phyloP scores from a whole-genome alignment of 2,329 filamentous ascomycete species.

The Mollisiaceae sp. region DNA sequence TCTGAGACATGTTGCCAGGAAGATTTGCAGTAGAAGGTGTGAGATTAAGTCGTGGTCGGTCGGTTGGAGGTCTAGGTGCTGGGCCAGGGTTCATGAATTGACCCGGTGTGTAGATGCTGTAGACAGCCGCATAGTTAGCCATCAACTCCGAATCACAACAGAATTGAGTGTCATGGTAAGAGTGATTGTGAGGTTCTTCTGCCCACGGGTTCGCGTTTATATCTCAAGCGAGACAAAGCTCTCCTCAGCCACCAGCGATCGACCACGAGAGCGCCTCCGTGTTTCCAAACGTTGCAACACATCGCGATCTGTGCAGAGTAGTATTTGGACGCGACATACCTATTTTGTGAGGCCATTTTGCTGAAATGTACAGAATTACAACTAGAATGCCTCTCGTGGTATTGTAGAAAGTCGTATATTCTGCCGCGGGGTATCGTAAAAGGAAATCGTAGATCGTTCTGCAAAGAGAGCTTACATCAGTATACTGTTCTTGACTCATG shows the following conservation, averaged over 20 bases:
- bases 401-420: constrained; percentile 19
- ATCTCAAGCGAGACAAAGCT: not conserved
- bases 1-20: constrained; percentile 78
- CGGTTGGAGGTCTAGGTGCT: constrained; percentile 85
- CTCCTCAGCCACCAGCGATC: constrained; percentile 19
- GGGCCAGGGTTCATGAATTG: constrained; percentile 97
- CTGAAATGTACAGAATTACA: constrained; percentile 28
- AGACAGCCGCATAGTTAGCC: constrained; percentile 28
- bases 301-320: constrained; percentile 31
- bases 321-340: constrained; percentile 31
- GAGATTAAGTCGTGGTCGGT: constrained; percentile 80
- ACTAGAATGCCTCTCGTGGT: constrained; percentile 23
- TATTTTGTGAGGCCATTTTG: constrained; percentile 43
- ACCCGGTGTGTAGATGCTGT: constrained; percentile 62
- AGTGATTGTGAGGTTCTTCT: constrained; percentile 7
- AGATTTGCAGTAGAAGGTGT: constrained; percentile 75
- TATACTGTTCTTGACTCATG: not conserved
- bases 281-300: constrained; percentile 36
- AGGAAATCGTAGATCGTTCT: constrained; percentile 35
- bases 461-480: not conserved
- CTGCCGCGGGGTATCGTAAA: constrained; percentile 40
- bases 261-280: constrained; percentile 23
- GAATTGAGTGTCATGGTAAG: constrained; percentile 15
- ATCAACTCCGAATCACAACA: constrained; percentile 20
- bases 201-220: not conserved